These are phyloP conservation scores for Ustulina deusta DNA, from an alignment of 2,329 filamentous ascomycete genomes.

Conservation along the genomic window DNA sequence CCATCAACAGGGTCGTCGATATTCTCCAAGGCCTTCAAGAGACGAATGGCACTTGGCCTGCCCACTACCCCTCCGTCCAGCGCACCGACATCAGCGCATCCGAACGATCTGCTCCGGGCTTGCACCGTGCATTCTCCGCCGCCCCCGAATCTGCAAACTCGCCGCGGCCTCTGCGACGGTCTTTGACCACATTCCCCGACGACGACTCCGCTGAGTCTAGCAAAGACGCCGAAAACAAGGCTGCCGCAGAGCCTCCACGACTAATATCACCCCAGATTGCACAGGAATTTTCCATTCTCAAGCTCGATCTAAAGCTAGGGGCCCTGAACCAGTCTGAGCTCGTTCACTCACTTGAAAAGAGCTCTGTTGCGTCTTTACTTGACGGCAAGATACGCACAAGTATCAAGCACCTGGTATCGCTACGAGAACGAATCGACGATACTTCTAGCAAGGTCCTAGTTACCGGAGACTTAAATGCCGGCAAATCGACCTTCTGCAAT, in stretches of 20 bases:
- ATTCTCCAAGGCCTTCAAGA: conserved; percentile 85
- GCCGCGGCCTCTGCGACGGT: conserved; percentile 70
- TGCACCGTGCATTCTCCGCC: conserved; percentile 73
- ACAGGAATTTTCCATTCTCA: conserved; percentile 94
- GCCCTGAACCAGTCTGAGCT: conserved; percentile 87
- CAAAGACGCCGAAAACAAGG: conserved; percentile 71
- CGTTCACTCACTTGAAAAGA: conserved; percentile 94
- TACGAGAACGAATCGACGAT: conserved; percentile 95
- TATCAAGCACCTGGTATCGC: conserved; percentile 86
- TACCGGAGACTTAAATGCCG: conserved; percentile 95
- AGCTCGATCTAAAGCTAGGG: conserved; percentile 92
- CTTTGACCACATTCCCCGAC: conserved; percentile 77
- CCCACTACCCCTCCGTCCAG: conserved; percentile 90
- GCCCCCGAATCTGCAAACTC: conserved; percentile 60
- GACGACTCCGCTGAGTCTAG: conserved; percentile 77
- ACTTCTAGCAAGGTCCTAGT: conserved; percentile 96
- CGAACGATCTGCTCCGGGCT: conserved; percentile 63
- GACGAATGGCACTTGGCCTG: conserved; percentile 92
- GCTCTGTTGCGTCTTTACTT: conserved; percentile 87
- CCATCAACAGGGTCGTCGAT: conserved; percentile 88
- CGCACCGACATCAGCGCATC: conserved; percentile 61
- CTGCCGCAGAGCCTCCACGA: conserved; percentile 74
- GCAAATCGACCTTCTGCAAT: conserved; percentile 99
- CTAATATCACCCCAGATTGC: conserved; percentile 92
- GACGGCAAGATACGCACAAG: conserved; percentile 96